phyloP scores from a whole-genome alignment of 108 stramenopile genomes.

The Epithemia pelagica region DNA sequence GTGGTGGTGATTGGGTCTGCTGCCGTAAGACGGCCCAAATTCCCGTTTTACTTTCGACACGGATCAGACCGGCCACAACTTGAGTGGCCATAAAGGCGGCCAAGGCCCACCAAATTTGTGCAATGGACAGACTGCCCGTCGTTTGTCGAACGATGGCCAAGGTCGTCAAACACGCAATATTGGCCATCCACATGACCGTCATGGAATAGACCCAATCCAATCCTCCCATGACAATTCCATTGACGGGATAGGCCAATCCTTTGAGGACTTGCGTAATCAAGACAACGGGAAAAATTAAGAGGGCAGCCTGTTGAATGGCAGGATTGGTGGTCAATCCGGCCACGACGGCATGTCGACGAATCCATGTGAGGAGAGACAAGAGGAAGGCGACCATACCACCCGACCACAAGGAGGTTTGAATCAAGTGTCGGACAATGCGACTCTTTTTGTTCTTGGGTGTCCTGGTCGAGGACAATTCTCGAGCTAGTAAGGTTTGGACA shows the following conservation, averaged over 20 bases:
- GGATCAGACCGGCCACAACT: slow-evolving; percentile 56
- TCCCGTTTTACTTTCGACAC: slow-evolving; percentile 65
- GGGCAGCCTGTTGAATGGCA: slow-evolving; percentile 60
- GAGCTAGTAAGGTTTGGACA: slow-evolving; percentile 18
- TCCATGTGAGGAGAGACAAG: slow-evolving; percentile 66
- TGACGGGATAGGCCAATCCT: slow-evolving; percentile 91
- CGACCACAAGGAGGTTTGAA: slow-evolving; percentile 59
- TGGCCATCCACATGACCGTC: slow-evolving; percentile 87
- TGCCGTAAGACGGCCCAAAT: slow-evolving; percentile 43
- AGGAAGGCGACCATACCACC: slow-evolving; percentile 58
- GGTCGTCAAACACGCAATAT: slow-evolving; percentile 68
- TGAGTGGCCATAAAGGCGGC: slow-evolving; percentile 84
- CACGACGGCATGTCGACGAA: slow-evolving; percentile 63
- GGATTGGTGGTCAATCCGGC: slow-evolving; percentile 73
- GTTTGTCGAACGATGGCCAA: slow-evolving; percentile 12
- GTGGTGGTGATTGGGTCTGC: no score
- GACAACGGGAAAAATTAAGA: slow-evolving; percentile 75
- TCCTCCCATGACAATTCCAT: slow-evolving; percentile 93
- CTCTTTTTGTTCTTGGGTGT: slow-evolving; percentile 24
- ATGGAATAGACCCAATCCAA: slow-evolving; percentile 86
- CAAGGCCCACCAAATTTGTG: slow-evolving; percentile 83
- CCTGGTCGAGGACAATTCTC: slow-evolving; percentile 63
- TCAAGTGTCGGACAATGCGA: slow-evolving; percentile 59
- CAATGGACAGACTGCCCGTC: slow-evolving; percentile 27
- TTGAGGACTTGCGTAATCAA: slow-evolving; percentile 73